Conservation (phyloP, 202 grass and related monocot genomes). For the Alloteropsis angusta region DNA sequence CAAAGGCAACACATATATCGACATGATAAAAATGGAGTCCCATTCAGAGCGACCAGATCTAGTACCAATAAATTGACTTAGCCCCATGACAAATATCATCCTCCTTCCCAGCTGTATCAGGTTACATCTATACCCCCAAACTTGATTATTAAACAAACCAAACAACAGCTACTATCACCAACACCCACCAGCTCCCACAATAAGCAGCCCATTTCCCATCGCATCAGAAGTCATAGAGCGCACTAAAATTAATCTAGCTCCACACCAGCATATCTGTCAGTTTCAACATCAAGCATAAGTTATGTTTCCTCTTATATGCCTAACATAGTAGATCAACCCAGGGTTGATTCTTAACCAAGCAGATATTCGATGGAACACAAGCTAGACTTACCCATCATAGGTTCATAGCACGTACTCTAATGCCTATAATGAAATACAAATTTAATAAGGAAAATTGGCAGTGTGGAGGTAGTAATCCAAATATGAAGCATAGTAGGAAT, state of each 20-base stretch:
- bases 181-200: not conserved
- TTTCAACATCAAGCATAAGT: not conserved
- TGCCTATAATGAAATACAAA: not conserved
- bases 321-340: not conserved
- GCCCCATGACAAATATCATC: not conserved
- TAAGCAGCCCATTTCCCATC: not conserved
- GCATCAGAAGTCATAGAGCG: not conserved
- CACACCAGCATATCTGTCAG: not conserved
- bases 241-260: slow-evolving; percentile 1
- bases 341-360: not conserved
- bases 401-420: not conserved
- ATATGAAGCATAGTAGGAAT: not conserved
- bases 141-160: slow-evolving; percentile 17
- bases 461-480: not conserved
- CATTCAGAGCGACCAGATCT: not conserved
- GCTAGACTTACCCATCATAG: not conserved
- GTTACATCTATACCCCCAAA: slow-evolving; percentile 16
- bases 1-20: not conserved
- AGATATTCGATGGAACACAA: not conserved
- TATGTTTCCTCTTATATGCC: not conserved
- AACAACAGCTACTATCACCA: slow-evolving; percentile 3
- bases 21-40: slow-evolving; percentile 17
- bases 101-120: slow-evolving; percentile 9
- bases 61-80: not conserved
- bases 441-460: not conserved